Conservation (phyloP, 768 basidiomycete species). For the Leucocoprinus leucothites region DNA sequence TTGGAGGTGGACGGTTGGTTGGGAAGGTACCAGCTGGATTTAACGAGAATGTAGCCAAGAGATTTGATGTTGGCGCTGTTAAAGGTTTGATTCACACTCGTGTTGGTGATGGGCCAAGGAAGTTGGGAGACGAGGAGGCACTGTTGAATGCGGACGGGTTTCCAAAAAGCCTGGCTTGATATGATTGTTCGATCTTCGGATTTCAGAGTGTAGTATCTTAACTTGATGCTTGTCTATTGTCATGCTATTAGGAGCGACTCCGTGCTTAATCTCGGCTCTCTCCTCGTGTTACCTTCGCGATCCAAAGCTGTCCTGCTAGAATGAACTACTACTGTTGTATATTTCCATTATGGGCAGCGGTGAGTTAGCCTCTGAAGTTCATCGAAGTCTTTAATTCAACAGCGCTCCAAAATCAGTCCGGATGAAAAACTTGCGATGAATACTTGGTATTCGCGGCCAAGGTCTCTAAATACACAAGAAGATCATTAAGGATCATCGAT, state of each 20-base stretch:
- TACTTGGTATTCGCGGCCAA: too few species aligned
- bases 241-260: too few species aligned
- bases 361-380: too few species aligned
- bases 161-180: constrained; percentile 52
- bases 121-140: constrained; percentile 56
- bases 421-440: too few species aligned
- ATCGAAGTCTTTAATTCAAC: too few species aligned
- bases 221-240: neutral
- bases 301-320: too few species aligned
- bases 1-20: constrained; percentile 37
- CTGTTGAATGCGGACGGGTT: constrained; percentile 68
- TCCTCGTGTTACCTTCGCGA: too few species aligned
- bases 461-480: too few species aligned
- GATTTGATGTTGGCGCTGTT: constrained; percentile 73
- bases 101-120: constrained; percentile 89
- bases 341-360: neutral
- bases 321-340: neutral
- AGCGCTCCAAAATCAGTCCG: too few species aligned
- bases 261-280: too few species aligned
- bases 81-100: constrained; percentile 89
- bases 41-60: constrained; percentile 73
- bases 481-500: too few species aligned
- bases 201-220: neutral
- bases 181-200: neutral
- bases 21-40: constrained; percentile 68